Conservation (phyloP, 352 stramenopile genomes). For the Pythium dissimile region DNA sequence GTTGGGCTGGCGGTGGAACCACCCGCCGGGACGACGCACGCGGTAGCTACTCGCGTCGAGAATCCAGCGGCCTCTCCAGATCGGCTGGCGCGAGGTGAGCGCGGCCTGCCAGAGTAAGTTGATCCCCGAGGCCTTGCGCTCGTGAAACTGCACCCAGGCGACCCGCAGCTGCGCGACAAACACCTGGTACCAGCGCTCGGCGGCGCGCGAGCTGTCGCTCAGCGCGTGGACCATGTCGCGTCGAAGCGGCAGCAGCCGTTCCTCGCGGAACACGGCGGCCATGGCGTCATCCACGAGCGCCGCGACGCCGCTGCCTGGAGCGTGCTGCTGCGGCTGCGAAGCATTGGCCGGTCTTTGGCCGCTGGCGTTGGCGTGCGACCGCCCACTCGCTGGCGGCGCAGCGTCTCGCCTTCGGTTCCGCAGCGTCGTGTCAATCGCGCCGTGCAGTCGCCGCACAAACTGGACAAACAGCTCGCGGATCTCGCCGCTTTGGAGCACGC, state of each 20-base stretch:
- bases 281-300: constrained; percentile 34
- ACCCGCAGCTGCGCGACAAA: constrained; percentile 7
- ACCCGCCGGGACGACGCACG: constrained; percentile 8
- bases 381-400: not conserved
- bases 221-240: not conserved
- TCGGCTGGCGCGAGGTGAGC: not conserved
- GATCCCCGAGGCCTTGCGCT: constrained; percentile 16
- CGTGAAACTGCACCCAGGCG: constrained; percentile 3
- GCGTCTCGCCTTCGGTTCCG: not conserved
- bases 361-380: too few relatives aligned
- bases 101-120: constrained; percentile 11
- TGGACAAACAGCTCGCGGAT: constrained; percentile 5
- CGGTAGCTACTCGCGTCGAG: constrained; percentile 10
- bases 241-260: constrained; percentile 11
- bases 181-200: not conserved
- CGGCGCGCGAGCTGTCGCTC: constrained; percentile 4
- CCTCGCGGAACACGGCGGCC: constrained; percentile 20
- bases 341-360: too few relatives aligned
- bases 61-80: constrained; percentile 8
- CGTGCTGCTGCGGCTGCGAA: not conserved
- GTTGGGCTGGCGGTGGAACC: constrained; percentile 1
- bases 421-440: constrained; percentile 1
- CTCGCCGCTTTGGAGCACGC: not conserved
- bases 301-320: constrained; percentile 4
- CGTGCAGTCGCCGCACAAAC: constrained; percentile 7